Evolutionary conservation across 176 grass and related monocot species (phyloP), one percentile per base, ranked within the genome.

Genomic region (Alopecurus myosuroides): DNA sequence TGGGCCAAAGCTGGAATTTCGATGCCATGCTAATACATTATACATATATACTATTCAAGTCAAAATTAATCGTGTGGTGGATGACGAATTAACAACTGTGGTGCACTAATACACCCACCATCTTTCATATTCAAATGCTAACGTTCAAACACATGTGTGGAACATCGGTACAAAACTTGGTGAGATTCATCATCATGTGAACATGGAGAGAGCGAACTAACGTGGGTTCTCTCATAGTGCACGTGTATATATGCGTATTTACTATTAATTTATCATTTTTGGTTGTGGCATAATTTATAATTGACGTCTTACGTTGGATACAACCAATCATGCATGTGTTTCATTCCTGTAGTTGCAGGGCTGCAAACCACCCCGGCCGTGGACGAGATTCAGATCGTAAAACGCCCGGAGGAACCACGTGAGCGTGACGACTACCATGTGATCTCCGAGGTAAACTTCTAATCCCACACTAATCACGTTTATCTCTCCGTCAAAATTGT

Each of bases 371-470:
- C 41, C 23, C 23, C 28, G 18, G 13, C n/a, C n/a, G n/a, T 36
- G 5, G 29, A 57, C 1, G 74, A 57, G 8, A 28, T n/a, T 11
- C n/a, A 20, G 71, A 87, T 3, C 62, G 28, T 41, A 0, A 67
- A 76, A 80, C 74, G 68, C 75, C 58, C 68, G 0, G 80, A 71
- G 29, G 77, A 84, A 79, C 57, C 68, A 44, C 75, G 11, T 37
- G 67, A 60, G 9, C 12, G 58, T 6, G 80, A 84, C 19, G 67
- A 76, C 12, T 26, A 77, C 83, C 78, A 34, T 28, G 42, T 65
- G 25, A 36, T 45, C 0, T 57, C 44, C n/a, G 64, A 77, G 84
- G 84, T 68, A 56, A 77, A 23, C 5, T 41, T 58, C 51, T 31
- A 69, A 20, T 29, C 3, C 17, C 1, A 4, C 6, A 34, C 10